A percentile compares a stretch with the other conserved stretches of the same genome.
Conservation (phyloP, 331 rosid genomes). For the Pyrus hybrid region DNA sequence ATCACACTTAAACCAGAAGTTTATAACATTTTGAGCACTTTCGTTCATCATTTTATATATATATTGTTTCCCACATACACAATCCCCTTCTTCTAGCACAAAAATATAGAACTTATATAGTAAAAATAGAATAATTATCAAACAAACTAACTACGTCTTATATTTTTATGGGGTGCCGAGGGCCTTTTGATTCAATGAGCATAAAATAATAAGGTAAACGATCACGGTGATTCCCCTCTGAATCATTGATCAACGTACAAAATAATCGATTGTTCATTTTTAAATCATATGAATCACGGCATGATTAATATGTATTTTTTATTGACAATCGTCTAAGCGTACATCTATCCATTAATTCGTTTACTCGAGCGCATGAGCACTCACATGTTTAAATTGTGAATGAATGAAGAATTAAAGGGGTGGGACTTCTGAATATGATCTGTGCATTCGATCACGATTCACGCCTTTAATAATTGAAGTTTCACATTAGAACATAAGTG, state of each 20-base stretch:
- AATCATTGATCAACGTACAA: background rate
- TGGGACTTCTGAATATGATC: background rate
- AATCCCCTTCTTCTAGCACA: background rate
- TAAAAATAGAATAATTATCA: background rate
- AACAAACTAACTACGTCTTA: background rate
- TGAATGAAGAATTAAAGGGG: background rate
- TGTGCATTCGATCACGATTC: background rate
- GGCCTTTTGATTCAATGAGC: background rate
- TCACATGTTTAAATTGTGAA: background rate
- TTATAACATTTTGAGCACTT: no score
- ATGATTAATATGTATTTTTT: background rate
- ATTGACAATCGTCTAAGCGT: background rate
- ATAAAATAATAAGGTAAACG: background rate
- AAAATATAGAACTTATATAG: background rate
- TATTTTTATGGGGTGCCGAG: background rate
- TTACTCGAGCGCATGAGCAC: background rate
- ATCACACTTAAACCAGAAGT: no score
- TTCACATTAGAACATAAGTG: conserved; percentile 23
- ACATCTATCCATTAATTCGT: background rate
- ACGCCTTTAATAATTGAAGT: conserved; percentile 32
- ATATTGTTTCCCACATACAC: no score
- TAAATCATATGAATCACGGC: no score
- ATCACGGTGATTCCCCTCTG: background rate
- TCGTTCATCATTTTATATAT: no score
- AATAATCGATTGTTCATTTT: background rate